Evolutionary conservation across 2,329 filamentous ascomycete genomes (phyloP), one percentile per base, ranked within the genome.

Genomic region (Teratosphaeria destructans): DNA sequence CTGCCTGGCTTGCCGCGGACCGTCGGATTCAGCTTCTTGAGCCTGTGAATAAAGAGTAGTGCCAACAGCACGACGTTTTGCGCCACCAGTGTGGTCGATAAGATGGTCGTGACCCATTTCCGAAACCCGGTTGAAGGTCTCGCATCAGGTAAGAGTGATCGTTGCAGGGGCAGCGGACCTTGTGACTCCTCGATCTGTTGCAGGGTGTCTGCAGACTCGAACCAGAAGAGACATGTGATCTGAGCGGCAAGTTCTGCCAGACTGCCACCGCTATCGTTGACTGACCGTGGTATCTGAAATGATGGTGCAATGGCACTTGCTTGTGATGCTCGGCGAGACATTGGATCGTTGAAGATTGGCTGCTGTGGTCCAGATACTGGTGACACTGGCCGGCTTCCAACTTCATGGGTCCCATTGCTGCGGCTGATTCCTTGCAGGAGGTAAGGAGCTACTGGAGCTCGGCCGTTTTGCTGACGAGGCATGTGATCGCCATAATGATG

Each of bases 221-320:
- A 97, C 93, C 94, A 97, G 77, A 97, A 96, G 14, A 99, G 81
- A 71, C 93, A 96, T 12, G 93, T 95, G 74, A 97, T 89, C 89
- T 96, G 68, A 2, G 90, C 89, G 57, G 90, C 88, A 73, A 95
- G 91, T 69, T 94, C 89, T 10, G 89, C 82, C 65, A 96, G 73
- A 69, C 83, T 92, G 7, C 89, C 89, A 54, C 88, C 88, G 66
- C 81, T 85, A 37, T 85, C 79, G 68, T 86, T 90, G 70, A 95
- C 90, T 43, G 89, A 86, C 53, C 80, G 77, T 6, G 90, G 90
- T 49, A 95, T 85, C 67, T 87, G 84, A 43, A 93, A 78, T 68
- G 79, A 78, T 4, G 78, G 74, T 34, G 77, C 76, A 62, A 79
- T 79, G 12, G 74, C 70, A 54, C 70, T 75, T 43, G 64, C 62